phyloP scores from a whole-genome alignment of 169 alveolate species.

The Cryptosporidium muris region DNA sequence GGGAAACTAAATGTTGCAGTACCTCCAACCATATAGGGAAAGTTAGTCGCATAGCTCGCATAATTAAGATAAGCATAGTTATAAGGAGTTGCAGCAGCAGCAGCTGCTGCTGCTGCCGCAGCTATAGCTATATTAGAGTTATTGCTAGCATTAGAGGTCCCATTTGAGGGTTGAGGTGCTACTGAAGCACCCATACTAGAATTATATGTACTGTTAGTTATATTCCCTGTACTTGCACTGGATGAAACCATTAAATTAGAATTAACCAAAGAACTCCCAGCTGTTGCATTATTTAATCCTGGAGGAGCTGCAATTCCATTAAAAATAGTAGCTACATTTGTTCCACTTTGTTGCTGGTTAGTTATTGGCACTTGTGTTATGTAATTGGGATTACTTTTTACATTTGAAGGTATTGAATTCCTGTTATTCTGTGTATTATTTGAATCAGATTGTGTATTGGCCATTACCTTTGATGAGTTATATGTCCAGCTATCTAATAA shows the following conservation, averaged over 20 bases:
- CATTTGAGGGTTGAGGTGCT: neutral
- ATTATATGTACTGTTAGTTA: neutral
- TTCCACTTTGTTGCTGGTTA: too few species aligned
- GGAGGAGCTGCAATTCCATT: neutral
- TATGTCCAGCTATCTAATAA: too few species aligned
- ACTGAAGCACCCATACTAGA: neutral
- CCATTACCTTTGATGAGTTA: too few species aligned
- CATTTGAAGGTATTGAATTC: too few species aligned
- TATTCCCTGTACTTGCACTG: neutral
- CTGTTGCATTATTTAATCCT: neutral
- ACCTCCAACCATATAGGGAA: slow-evolving; percentile 66
- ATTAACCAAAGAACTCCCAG: neutral
- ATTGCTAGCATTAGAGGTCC: slow-evolving; percentile 1
- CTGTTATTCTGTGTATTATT: too few species aligned
- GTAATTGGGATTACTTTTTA: too few species aligned
- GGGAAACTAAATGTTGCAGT: slow-evolving; percentile 70
- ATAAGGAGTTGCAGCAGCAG: slow-evolving; percentile 51
- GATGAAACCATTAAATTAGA: neutral
- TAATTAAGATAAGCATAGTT: slow-evolving; percentile 66
- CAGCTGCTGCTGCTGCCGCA: slow-evolving; percentile 64
- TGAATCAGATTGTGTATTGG: too few species aligned
- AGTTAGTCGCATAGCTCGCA: slow-evolving; percentile 49
- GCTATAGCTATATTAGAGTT: slow-evolving; percentile 43
- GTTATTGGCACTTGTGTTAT: too few species aligned
- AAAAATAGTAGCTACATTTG: too few species aligned